phyloP scores from a whole-genome alignment of 148 eudicot species.

The Rhododendron henanense region DNA sequence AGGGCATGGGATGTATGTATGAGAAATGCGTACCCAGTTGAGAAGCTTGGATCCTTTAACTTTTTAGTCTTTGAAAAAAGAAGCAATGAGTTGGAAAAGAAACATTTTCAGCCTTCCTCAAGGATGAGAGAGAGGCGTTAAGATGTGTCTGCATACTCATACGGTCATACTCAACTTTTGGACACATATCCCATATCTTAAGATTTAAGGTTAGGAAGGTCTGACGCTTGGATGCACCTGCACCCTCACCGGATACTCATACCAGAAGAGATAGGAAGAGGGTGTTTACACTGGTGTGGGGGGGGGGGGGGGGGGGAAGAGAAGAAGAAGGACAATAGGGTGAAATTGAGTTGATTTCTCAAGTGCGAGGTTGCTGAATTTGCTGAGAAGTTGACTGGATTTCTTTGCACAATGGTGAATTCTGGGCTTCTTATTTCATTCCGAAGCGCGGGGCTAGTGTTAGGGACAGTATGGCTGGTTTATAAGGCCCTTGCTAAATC shows the following conservation, averaged over 20 bases:
- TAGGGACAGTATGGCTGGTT: neutral
- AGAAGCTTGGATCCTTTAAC: neutral
- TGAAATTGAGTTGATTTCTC: neutral
- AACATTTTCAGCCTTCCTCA: neutral
- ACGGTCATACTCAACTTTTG: neutral
- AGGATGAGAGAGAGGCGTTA: neutral
- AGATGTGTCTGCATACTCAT: neutral
- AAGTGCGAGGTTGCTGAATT: neutral
- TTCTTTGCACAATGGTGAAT: neutral
- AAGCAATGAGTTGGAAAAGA: neutral
- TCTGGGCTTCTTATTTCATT: neutral
- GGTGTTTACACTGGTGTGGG: neutral
- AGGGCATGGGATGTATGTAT: neutral
- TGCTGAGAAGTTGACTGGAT: neutral
- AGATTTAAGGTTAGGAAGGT: neutral
- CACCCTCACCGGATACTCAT: neutral
- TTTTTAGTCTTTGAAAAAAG: neutral
- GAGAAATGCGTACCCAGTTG: neutral
- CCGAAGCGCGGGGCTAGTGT: neutral
- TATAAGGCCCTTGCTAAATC: neutral
- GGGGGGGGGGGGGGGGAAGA: neutral
- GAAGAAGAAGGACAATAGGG: neutral
- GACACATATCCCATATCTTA: neutral
- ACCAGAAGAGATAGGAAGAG: neutral
- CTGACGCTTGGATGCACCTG: neutral